phyloP scores from a whole-genome alignment of 306 rosid species.

The Cicer bijugum region DNA sequence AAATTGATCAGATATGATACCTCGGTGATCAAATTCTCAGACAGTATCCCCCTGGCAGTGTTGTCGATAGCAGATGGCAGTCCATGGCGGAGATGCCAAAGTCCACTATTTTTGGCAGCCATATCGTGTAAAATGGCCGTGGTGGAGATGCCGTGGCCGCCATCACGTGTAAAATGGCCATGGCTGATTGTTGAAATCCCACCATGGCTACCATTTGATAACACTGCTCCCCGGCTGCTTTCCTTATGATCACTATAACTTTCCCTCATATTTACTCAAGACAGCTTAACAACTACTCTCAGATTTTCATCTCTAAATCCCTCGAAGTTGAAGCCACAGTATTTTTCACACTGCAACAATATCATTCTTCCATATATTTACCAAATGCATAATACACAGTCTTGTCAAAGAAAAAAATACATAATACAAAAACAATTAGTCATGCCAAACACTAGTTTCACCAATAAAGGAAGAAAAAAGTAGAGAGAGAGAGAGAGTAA shows the following conservation, averaged over 20 bases:
- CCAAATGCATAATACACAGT: neutral
- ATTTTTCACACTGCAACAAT: slow-evolving; percentile 8
- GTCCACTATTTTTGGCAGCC: too few species aligned
- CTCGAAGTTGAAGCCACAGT: neutral
- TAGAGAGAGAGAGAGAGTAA: slow-evolving; percentile 20
- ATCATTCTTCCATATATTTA: neutral
- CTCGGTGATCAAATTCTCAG: neutral
- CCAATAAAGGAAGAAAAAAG: neutral
- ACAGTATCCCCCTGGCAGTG: neutral
- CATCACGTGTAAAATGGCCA: too few species aligned
- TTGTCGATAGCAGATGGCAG: too few species aligned
- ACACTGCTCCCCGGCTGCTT: neutral
- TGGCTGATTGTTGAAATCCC: too few species aligned
- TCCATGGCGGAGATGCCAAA: too few species aligned
- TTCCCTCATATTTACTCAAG: neutral
- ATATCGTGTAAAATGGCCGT: too few species aligned
- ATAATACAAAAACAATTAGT: neutral
- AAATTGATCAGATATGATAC: slow-evolving; percentile 1
- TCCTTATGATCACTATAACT: neutral
- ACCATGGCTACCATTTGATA: too few species aligned
- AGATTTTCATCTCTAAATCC: neutral
- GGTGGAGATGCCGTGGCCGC: too few species aligned
- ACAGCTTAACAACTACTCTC: neutral
- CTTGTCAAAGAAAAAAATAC: too few species aligned
- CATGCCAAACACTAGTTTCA: neutral